Percentiles rank a stretch among this genome's conserved stretches.
Evolutionary conservation across 306 rosid genomes (phyloP).

Genomic region (Mucuna pruriens): DNA sequence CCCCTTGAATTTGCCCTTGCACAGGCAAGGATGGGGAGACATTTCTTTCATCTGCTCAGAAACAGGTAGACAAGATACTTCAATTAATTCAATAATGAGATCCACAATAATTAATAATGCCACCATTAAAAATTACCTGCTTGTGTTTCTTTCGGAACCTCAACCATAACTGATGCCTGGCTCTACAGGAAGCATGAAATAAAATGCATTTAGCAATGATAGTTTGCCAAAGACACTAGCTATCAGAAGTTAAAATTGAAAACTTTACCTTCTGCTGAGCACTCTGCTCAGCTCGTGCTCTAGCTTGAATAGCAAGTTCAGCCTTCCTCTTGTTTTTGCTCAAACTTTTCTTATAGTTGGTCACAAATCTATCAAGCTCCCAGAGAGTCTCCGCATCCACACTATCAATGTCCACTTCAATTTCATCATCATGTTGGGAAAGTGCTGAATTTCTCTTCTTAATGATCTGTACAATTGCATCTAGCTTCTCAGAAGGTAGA

Average conservation of each 20-base stretch:
- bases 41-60: conserved; percentile 59
- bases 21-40: conserved; percentile 57
- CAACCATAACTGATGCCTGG: conserved; percentile 51
- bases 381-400: conserved; percentile 95
- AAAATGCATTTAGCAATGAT: conserved; percentile 23
- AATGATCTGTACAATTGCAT: conserved; percentile 82
- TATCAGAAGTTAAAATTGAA: conserved; percentile 23
- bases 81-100: conserved; percentile 16
- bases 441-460: conserved; percentile 77
- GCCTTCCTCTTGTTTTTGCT: conserved; percentile 92
- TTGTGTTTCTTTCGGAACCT: conserved; percentile 54
- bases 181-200: conserved; percentile 36
- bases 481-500: conserved; percentile 85
- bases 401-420: conserved; percentile 95
- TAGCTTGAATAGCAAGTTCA: conserved; percentile 72
- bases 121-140: conserved; percentile 52
- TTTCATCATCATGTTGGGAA: conserved; percentile 83
- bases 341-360: conserved; percentile 93
- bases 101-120: neutral
- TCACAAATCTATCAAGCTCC: conserved; percentile 98
- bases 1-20: conserved; percentile 61
- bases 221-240: neutral
- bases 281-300: conserved; percentile 59
- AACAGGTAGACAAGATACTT: neutral
- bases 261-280: conserved; percentile 54